Percentiles rank a stretch among this genome's conserved stretches.
phyloP scores from a whole-genome alignment of 78 protist species.

The Emiliania huxleyi region DNA sequence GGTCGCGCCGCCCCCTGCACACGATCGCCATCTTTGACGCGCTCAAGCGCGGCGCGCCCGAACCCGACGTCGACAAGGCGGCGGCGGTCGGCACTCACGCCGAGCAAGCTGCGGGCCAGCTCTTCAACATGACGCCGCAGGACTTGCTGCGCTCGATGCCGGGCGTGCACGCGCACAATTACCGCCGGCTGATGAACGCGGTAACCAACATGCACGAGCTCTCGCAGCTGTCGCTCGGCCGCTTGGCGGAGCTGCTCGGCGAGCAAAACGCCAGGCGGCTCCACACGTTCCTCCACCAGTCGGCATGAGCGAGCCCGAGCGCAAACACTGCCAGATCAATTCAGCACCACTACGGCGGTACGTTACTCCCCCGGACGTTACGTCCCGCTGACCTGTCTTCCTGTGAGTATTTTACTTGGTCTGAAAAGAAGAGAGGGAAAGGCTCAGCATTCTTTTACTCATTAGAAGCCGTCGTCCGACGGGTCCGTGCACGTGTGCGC shows the following conservation, averaged over 20 bases:
- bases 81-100: not conserved
- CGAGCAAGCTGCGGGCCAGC: not conserved
- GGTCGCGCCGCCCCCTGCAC: slow-evolving; percentile 73
- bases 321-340: no score
- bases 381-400: no score
- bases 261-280: not conserved
- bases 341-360: no score
- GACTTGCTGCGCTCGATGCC: not conserved
- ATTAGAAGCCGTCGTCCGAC: no score
- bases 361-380: no score
- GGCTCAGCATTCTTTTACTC: no score
- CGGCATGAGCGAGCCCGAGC: no score
- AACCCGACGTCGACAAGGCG: not conserved
- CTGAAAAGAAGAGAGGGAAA: no score
- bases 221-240: not conserved
- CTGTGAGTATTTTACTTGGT: no score
- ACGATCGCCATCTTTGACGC: slow-evolving; percentile 55
- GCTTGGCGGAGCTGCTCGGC: not conserved
- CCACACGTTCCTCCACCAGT: not conserved
- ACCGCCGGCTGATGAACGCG: not conserved
- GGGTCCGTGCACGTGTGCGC: no score
- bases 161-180: not conserved
- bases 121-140: not conserved
- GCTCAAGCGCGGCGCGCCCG: slow-evolving; percentile 29
- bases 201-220: not conserved